Evolutionary conservation across 176 grass and related monocot genomes (phyloP).

Genomic region (Musa acuminata): DNA sequence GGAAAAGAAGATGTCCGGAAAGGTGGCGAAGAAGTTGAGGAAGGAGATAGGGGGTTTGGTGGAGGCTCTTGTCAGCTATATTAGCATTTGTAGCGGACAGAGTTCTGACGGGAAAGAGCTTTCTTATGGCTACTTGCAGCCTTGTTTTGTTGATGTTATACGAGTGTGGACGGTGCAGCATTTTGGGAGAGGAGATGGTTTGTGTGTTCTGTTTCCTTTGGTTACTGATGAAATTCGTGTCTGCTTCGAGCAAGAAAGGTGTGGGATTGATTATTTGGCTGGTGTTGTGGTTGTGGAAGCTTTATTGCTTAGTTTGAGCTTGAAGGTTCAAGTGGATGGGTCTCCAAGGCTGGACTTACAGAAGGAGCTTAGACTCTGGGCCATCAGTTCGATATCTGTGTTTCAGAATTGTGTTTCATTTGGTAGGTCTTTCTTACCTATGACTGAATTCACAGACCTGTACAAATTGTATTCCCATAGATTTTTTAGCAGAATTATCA

Average conservation of each 20-base stretch:
- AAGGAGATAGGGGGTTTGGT: constrained; percentile 56
- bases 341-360: constrained; percentile 40
- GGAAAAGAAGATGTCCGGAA: constrained; percentile 22
- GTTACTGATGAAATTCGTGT: constrained; percentile 53
- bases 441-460: not conserved
- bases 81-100: constrained; percentile 72
- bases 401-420: constrained; percentile 75
- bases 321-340: constrained; percentile 54
- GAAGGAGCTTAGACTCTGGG: constrained; percentile 82
- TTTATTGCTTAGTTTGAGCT: constrained; percentile 82
- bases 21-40: constrained; percentile 42
- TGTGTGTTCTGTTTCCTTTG: constrained; percentile 69
- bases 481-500: not conserved
- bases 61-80: constrained; percentile 67
- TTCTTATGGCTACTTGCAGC: constrained; percentile 30
- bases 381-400: constrained; percentile 67
- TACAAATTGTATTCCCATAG: not conserved
- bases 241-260: constrained; percentile 59
- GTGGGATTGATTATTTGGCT: constrained; percentile 60
- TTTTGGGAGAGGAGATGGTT: constrained; percentile 32
- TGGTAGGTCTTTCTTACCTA: constrained; percentile 28
- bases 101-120: constrained; percentile 14
- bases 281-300: constrained; percentile 58
- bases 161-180: constrained; percentile 77
- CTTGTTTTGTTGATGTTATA: constrained; percentile 68